phyloP scores from a whole-genome alignment of 139 green algal species.

The Chlamydomonas incerta region DNA sequence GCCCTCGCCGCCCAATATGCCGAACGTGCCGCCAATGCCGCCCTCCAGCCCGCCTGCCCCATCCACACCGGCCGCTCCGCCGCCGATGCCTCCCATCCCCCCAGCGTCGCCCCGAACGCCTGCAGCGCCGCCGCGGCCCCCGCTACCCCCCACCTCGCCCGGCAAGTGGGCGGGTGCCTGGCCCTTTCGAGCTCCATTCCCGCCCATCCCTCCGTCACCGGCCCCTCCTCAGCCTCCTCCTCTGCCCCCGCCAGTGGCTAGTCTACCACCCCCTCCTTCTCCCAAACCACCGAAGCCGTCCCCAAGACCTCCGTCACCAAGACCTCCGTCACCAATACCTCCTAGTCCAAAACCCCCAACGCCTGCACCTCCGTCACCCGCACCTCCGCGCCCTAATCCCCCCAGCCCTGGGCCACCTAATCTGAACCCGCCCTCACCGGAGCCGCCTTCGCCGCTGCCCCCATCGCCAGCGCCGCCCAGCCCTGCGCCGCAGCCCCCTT shows the following conservation, averaged over 20 bases:
- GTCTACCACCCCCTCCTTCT: neutral
- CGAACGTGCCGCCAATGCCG: neutral
- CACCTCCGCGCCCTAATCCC: neutral
- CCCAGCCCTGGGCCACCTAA: too few relatives aligned
- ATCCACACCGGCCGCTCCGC: neutral
- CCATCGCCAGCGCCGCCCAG: neutral
- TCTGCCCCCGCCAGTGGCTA: neutral
- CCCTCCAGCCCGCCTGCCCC: neutral
- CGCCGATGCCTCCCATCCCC: neutral
- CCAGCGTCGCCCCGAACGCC: neutral
- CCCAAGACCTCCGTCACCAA: neutral
- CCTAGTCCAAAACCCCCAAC: neutral
- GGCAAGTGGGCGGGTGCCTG: neutral
- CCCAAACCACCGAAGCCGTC: neutral
- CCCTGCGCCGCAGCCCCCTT: neutral
- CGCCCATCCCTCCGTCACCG: neutral
- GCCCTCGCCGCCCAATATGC: neutral
- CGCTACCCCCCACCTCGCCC: neutral
- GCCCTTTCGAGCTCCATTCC: neutral
- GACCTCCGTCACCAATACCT: neutral
- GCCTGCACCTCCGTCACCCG: neutral
- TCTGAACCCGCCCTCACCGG: neutral
- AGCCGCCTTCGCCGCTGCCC: neutral
- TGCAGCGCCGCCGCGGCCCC: neutral
- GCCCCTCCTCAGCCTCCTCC: neutral